Evolutionary conservation across 768 basidiomycete species (phyloP).

Genomic region (Tricholoma hemisulphureum): DNA sequence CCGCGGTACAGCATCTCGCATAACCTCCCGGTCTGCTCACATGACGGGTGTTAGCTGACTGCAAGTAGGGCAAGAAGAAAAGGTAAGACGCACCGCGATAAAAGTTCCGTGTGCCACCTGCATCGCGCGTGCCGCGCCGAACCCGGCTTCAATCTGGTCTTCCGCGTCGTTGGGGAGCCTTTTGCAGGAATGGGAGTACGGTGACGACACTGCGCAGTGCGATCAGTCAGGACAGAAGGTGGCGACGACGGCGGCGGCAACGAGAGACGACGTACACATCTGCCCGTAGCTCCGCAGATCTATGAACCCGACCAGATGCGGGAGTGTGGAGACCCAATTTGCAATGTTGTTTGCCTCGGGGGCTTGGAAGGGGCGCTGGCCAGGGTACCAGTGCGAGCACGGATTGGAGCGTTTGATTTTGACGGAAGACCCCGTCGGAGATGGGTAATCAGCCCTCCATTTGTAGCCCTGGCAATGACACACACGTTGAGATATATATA

Average conservation of each 20-base stretch:
- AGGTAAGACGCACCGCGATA: conserved; percentile 40
- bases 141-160: conserved; percentile 64
- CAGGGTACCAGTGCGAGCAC: conserved; percentile 78
- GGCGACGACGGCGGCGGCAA: not conserved
- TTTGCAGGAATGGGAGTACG: conserved; percentile 72
- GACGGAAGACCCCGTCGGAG: conserved; percentile 10
- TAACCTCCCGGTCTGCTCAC: conserved; percentile 41
- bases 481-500: not conserved
- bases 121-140: conserved; percentile 57
- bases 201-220: conserved; percentile 63
- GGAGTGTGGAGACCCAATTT: conserved; percentile 56
- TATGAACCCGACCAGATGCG: conserved; percentile 60
- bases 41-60: not conserved
- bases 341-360: conserved; percentile 75
- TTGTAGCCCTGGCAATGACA: conserved; percentile 57
- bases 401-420: conserved; percentile 42
- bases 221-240: not conserved
- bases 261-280: conserved; percentile 54
- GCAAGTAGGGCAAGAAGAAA: not conserved
- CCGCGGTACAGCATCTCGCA: conserved; percentile 49
- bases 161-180: conserved; percentile 62
- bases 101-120: conserved; percentile 47
- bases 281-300: conserved; percentile 84
- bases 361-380: conserved; percentile 70
- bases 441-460: conserved; percentile 48